Conservation (phyloP, 345 rosid genomes). For the Citropsis articulata region DNA sequence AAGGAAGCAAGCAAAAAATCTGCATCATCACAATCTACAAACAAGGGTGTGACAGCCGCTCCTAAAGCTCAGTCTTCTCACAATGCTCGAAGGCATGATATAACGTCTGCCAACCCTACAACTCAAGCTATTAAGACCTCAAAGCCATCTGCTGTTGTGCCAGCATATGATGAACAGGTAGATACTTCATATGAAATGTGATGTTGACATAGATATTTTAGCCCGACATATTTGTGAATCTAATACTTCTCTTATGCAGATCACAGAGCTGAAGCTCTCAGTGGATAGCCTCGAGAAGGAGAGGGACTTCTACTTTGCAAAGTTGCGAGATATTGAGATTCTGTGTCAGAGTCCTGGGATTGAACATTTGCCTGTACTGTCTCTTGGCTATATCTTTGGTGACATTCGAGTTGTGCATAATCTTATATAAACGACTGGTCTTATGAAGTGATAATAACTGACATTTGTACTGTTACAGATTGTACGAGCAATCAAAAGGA, state of each 20-base stretch:
- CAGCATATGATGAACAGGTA: slow-evolving; percentile 89
- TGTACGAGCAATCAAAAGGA: slow-evolving; percentile 74
- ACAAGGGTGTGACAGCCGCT: slow-evolving; percentile 54
- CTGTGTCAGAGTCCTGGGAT: slow-evolving; percentile 70
- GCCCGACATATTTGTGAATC: background rate
- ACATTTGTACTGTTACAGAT: slow-evolving; percentile 38
- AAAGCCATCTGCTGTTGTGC: slow-evolving; percentile 44
- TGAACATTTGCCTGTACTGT: slow-evolving; percentile 60
- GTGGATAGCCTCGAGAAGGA: slow-evolving; percentile 97
- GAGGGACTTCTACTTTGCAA: slow-evolving; percentile 89
- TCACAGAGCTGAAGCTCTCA: slow-evolving; percentile 86
- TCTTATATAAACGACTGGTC: background rate
- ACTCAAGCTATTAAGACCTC: slow-evolving; percentile 51
- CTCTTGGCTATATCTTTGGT: background rate
- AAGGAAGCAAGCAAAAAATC: slow-evolving; percentile 78
- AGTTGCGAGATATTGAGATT: slow-evolving; percentile 87
- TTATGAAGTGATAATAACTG: background rate
- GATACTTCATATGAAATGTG: background rate
- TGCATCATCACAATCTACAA: slow-evolving; percentile 55
- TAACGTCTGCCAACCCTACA: slow-evolving; percentile 39
- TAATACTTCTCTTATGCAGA: slow-evolving; percentile 42
- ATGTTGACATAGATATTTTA: background rate
- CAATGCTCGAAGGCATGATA: slow-evolving; percentile 52
- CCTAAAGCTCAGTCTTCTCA: slow-evolving; percentile 61
- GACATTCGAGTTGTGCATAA: background rate